These are phyloP conservation scores for Aspergillus unguis DNA, from an alignment of 2,329 filamentous ascomycete species.

Conservation along the genomic window DNA sequence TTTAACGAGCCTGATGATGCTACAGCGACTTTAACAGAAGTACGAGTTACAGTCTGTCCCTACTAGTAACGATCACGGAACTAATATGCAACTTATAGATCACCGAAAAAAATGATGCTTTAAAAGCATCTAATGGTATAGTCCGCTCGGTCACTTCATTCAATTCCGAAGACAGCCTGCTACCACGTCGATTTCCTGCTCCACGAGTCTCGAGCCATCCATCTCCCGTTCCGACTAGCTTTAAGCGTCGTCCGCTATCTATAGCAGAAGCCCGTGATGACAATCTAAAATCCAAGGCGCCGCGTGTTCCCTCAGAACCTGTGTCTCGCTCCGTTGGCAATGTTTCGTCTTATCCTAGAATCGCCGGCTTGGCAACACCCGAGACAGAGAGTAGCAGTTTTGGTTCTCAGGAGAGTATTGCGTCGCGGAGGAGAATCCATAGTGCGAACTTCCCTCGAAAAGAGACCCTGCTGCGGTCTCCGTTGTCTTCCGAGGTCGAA, in stretches of 20 bases:
- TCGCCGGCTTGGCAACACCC: constrained; percentile 39
- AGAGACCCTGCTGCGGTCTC: constrained; percentile 30
- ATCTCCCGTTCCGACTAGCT: constrained; percentile 22
- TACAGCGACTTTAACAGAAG: constrained; percentile 52
- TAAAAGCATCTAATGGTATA: constrained; percentile 48
- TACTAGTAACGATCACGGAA: neutral
- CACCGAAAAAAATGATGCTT: constrained; percentile 42
- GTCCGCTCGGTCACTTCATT: constrained; percentile 46
- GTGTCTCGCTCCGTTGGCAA: constrained; percentile 41
- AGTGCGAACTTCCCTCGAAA: constrained; percentile 32
- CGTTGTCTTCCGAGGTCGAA: constrained; percentile 32
- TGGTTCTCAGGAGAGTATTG: constrained; percentile 23
- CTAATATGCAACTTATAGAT: constrained; percentile 34
- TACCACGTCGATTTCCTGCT: constrained; percentile 24
- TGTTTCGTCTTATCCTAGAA: constrained; percentile 25
- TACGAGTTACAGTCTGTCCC: constrained; percentile 32
- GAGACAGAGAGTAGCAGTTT: constrained; percentile 38
- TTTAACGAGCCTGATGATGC: constrained; percentile 63
- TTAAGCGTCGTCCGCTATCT: constrained; percentile 51
- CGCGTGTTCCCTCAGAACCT: constrained; percentile 46
- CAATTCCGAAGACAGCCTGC: constrained; percentile 37
- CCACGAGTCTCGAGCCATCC: constrained; percentile 24
- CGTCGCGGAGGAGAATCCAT: constrained; percentile 31
- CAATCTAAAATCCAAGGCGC: constrained; percentile 30
- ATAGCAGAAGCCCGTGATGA: constrained; percentile 54